Evolutionary conservation across 2,329 filamentous ascomycete species (phyloP), one percentile per base, ranked within the genome.

Genomic region (Alternaria postmessia): DNA sequence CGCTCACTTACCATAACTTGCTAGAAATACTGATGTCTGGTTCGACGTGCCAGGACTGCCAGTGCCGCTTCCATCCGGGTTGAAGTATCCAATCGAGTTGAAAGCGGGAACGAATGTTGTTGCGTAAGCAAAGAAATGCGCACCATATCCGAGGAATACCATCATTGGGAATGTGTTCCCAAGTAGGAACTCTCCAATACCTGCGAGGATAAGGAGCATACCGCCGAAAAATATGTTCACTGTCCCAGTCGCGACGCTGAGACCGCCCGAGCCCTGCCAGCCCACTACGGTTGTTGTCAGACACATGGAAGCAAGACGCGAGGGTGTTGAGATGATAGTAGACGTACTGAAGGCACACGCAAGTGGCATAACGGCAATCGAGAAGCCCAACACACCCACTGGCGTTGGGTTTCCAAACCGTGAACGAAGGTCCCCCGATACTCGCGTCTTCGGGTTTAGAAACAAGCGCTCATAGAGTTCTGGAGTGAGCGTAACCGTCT

Each of bases 101-200:
- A 53, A 67, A 38, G 32, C 59, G 2, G 63, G 63, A 18, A 66
- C 61, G 49, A 64, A 64, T 1, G 63, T 65, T 2, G 65, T 67
- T 3, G 61, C 65, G 32, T 51, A 67, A 4, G 65, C 38, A 14
- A 67, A 11, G 48, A 67, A 57, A 41, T 67, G 61, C 2, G 65
- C 63, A 3, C 65, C 65, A 39, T 67, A 67, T 8, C 61, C 57
- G 11, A 67, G 52, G 43, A 67, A 67, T 11, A 66, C 65, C 36
- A 66, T 61, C 65, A 66, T 66, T 14, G 65, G 56, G 16, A 64
- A 67, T 4, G 57, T 67, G 49, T 66, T 64, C 16, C 60, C 61
- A 4, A 63, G 63, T 0, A 65, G 58, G 20, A 67, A 67, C 36
- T 67, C 60, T 9, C 62, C 62, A 12, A 63, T 46, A 12, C 60